phyloP scores from a whole-genome alignment of 345 rosid species.

The Citropsis articulata region DNA sequence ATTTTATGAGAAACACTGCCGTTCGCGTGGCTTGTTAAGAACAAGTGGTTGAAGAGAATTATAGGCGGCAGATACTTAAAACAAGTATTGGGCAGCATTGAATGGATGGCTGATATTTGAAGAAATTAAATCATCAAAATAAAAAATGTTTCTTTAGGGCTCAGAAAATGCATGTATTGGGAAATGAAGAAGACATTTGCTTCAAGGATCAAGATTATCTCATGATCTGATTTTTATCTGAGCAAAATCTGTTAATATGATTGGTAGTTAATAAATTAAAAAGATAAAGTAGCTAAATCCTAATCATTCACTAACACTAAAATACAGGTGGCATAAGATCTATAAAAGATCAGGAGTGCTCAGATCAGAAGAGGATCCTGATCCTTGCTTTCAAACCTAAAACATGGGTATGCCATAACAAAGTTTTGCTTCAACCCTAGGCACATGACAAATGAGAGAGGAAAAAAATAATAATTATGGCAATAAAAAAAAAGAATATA shows the following conservation, averaged over 20 bases:
- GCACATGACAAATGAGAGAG: neutral
- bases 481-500: neutral
- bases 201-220: too few species aligned
- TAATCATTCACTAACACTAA: too few species aligned
- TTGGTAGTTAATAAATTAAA: too few species aligned
- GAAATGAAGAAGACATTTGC: slow-evolving; percentile 10
- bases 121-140: neutral
- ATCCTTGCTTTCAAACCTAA: too few species aligned
- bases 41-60: neutral
- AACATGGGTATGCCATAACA: neutral
- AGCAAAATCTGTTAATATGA: too few species aligned
- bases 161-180: slow-evolving; percentile 5
- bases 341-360: too few species aligned
- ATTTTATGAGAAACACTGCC: neutral
- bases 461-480: neutral
- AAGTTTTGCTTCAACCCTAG: neutral
- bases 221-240: too few species aligned
- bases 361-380: too few species aligned
- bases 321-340: too few species aligned
- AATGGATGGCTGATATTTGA: neutral
- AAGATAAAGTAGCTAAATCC: too few species aligned
- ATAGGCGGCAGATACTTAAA: neutral
- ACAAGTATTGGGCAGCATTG: neutral
- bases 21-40: neutral
- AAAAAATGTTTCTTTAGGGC: neutral